These are phyloP conservation scores for Fomitopsis pinicola DNA, from an alignment of 1,284 basidiomycete genomes.

Conservation along the genomic window DNA sequence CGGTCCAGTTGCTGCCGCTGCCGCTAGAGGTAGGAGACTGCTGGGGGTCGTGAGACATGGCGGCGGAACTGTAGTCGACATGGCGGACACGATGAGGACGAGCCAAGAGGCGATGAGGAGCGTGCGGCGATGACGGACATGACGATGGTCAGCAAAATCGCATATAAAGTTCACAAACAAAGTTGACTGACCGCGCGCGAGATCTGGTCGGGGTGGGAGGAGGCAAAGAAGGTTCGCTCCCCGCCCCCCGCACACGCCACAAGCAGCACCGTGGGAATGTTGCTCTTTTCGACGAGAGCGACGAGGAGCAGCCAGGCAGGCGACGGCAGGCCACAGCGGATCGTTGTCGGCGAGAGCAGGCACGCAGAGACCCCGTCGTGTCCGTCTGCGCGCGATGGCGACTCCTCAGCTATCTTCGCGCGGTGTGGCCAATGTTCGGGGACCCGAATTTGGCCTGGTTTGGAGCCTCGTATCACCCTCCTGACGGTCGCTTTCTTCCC, in stretches of 20 bases:
- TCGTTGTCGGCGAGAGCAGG: not conserved
- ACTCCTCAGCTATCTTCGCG: not conserved
- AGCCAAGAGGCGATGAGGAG: constrained; percentile 5
- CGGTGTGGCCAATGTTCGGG: not conserved
- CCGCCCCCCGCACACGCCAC: constrained; percentile 24
- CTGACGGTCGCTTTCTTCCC: not conserved
- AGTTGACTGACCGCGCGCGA: constrained; percentile 28
- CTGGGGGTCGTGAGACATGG: constrained; percentile 30
- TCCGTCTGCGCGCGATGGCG: not conserved
- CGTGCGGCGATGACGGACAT: constrained; percentile 10
- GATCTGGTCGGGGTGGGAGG: constrained; percentile 24
- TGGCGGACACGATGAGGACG: constrained; percentile 6
- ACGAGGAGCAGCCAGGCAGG: not conserved
- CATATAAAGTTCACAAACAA: constrained; percentile 24
- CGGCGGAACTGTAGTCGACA: constrained; percentile 11
- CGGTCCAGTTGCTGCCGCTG: constrained; percentile 55
- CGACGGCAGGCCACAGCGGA: not conserved
- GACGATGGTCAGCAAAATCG: constrained; percentile 20
- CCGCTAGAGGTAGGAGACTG: constrained; percentile 15
- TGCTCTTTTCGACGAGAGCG: not conserved
- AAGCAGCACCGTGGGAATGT: constrained; percentile 13
- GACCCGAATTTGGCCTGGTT: not conserved
- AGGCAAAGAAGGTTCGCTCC: constrained; percentile 28
- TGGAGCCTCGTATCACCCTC: not conserved
- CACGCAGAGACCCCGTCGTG: not conserved